Evolutionary conservation across 176 grass and related monocot genomes (phyloP), one percentile per base, ranked within the genome.

Genomic region (Poa annua): DNA sequence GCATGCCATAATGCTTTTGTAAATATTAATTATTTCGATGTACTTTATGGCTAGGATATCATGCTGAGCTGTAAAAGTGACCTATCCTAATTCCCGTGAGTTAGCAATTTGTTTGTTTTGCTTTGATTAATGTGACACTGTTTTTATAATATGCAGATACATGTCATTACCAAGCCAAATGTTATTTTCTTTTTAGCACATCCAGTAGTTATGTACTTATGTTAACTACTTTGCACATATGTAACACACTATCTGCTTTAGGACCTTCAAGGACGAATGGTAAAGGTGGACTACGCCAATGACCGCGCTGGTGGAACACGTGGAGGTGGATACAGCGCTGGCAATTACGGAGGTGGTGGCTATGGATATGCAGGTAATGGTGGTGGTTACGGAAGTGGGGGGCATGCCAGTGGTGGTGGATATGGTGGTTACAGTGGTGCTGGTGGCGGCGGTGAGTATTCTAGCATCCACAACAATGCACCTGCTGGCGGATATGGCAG

Each of bases 201-300:
- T 64, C 61, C 6, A 64, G 14, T 64, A 16, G 13, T 64, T 33
- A 64, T 33, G 14, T 64, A 16, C 5, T 64, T 33, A 64, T 33
- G 61, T 16, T 64, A 33, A 33, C 77, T 36, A 56, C 45, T 26
- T 63, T 81, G 42, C 55, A 61, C 74, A 33, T 36, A 35, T 80
- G 14, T 48, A 70, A 81, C 20, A 44, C 47, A 88, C 14, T 70
- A 41, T 75, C 52, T 89, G 47, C 71, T 82, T 34, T 79, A 98
- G 96, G 91, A 93, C 14, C 92, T 98, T 79, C 91, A 95, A 81
- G 96, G 96, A 42, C 80, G 96, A 83, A 78, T 65, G 51, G 14
- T 98, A 80, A 90, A 81, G 80, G 96, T 98, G 26, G 61, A 83
- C 73, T 77, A 90, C 17, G 92, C 91, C 66, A 95, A 82, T 78